Conservation (phyloP, 2,329 filamentous ascomycete species). For the Fusarium caatingaense region DNA sequence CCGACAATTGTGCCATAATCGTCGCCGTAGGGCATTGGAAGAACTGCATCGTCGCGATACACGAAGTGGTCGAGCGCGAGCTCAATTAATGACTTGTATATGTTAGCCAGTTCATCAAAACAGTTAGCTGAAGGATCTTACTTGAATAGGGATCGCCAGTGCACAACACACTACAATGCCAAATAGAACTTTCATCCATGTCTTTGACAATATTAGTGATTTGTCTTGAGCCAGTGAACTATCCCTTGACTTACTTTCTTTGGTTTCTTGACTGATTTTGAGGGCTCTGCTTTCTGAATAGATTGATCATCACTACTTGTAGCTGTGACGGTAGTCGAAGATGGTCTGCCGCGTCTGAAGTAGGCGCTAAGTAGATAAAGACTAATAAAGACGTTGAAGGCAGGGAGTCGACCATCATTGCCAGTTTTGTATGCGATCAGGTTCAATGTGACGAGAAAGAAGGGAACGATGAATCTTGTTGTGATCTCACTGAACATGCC, state of each 20-base stretch:
- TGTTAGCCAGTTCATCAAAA: not conserved
- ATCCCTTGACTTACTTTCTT: not conserved
- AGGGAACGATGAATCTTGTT: not conserved
- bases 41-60: not conserved
- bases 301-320: not conserved
- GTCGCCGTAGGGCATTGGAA: not conserved
- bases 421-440: not conserved
- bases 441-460: not conserved
- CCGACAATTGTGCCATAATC: not conserved
- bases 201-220: not conserved
- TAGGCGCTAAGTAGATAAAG: not conserved
- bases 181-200: not conserved
- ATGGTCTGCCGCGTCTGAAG: not conserved
- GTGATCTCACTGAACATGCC: not conserved
- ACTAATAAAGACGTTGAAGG: not conserved
- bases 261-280: not conserved
- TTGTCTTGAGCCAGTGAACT: accelerated
- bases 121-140: not conserved
- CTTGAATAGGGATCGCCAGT: not conserved
- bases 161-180: not conserved
- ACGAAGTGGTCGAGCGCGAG: not conserved
- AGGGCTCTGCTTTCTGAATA: not conserved
- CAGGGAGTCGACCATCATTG: not conserved
- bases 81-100: not conserved
- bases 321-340: not conserved